Evolutionary conservation across 2,329 filamentous ascomycete genomes (phyloP).

Genomic region (Aspergillus flavus): DNA sequence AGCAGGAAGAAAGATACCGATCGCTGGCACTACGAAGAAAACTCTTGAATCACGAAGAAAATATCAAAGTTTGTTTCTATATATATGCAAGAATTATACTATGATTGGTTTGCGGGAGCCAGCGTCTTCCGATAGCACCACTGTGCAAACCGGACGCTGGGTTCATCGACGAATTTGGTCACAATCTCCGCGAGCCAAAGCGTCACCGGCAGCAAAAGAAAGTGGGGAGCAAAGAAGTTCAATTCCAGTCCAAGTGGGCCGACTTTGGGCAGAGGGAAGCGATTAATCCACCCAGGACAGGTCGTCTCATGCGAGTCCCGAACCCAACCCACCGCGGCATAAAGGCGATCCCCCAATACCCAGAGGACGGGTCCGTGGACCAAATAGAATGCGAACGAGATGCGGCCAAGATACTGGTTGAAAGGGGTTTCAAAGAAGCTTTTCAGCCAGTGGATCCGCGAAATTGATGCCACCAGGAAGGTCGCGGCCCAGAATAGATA

Average conservation of each 20-base stretch:
- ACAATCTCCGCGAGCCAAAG: slow-evolving; percentile 61
- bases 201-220: slow-evolving; percentile 63
- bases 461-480: slow-evolving; percentile 58
- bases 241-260: slow-evolving; percentile 65
- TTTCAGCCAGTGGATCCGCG: slow-evolving; percentile 61
- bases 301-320: slow-evolving; percentile 53
- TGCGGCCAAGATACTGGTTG: slow-evolving; percentile 63
- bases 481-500: slow-evolving; percentile 64
- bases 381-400: slow-evolving; percentile 66
- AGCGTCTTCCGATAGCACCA: slow-evolving; percentile 58
- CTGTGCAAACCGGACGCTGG: slow-evolving; percentile 59
- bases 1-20: background rate
- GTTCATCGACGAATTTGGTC: slow-evolving; percentile 61
- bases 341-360: slow-evolving; percentile 64
- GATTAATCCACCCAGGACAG: slow-evolving; percentile 60
- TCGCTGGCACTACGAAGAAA: background rate
- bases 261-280: slow-evolving; percentile 55
- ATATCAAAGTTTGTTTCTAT: background rate
- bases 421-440: slow-evolving; percentile 61
- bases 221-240: slow-evolving; percentile 61
- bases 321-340: slow-evolving; percentile 61
- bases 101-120: slow-evolving; percentile 4
- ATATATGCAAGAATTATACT: background rate
- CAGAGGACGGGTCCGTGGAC: slow-evolving; percentile 65
- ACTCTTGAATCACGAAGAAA: background rate